Evolutionary conservation across 2,329 filamentous ascomycete species (phyloP), one percentile per base, ranked within the genome.

Genomic region (Aureobasidium sp.): DNA sequence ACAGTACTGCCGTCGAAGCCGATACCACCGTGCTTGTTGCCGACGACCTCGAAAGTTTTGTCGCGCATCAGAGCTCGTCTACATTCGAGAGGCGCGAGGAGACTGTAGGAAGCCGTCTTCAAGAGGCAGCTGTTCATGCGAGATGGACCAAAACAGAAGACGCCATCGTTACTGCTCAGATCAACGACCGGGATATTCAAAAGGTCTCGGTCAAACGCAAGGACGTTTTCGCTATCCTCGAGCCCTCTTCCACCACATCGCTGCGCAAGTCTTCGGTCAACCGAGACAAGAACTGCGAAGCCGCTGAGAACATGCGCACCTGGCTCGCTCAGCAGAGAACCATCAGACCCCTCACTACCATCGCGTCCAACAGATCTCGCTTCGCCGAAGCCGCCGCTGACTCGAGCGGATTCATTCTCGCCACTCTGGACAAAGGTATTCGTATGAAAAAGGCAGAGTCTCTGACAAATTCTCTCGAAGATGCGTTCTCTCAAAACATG

Each of bases 341-440:
- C n/a, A 68, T 79, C 3, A 70, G 70, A 60, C 78, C 80, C 3
- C 71, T 82, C 17, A 79, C 76, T 47, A 73, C 74, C 29, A 68
- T 78, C 37, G 70, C 71, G n/a, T 74, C 73, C 4, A 75, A 74
- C 60, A 74, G 80, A 13, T 74, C 75, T 17, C 74, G 80, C 15
- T 79, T 81, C 60, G 67, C 74, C 46, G 79, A 79, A 17, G 69
- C 80, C 3, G 73, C 73, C 29, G 79, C 80, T 60, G 74, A 70
- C 46, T 62, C 66, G 8, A 67, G 69, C n/a, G 71, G 73, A 29
- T 74, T 77, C 9, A 67, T 75, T 10, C 76, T 80, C 71, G 79
- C 77, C 3, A 75, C 74, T 3, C 68, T 83, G 37, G 80, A 83
- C 62, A 74, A 71, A 29, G 69, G 75, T 23, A 72, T 81, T 17